Evolutionary conservation across 2,329 filamentous ascomycete species (phyloP).

Genomic region (Aspergillus piperis): DNA sequence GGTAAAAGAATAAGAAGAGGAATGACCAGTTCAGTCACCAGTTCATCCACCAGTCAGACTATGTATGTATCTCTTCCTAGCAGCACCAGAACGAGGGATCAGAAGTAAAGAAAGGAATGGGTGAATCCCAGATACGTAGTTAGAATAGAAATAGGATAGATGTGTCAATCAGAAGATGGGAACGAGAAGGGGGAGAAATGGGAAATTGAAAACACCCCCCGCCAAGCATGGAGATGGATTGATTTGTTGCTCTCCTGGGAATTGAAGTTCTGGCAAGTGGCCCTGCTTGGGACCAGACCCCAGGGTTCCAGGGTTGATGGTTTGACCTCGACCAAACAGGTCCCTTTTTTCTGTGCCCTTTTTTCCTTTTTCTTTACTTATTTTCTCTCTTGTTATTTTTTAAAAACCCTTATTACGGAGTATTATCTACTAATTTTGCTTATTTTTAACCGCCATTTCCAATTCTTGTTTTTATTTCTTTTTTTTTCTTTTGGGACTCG

Average conservation of each 20-base stretch:
- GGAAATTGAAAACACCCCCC: constrained; percentile 1
- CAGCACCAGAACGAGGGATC: too few relatives aligned
- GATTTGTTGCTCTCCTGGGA: background rate
- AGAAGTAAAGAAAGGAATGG: too few relatives aligned
- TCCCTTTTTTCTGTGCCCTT: background rate
- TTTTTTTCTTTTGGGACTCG: background rate
- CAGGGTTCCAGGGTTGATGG: constrained; percentile 7
- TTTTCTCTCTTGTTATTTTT: background rate
- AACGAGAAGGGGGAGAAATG: background rate
- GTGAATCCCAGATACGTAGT: too few relatives aligned
- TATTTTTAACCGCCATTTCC: too few relatives aligned
- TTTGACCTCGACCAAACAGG: background rate
- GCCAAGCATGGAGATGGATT: constrained; percentile 1
- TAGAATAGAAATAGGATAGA: too few relatives aligned
- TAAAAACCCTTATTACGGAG: too few relatives aligned
- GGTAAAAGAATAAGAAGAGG: background rate
- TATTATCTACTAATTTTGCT: too few relatives aligned
- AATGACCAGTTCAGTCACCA: background rate
- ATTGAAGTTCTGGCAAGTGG: background rate
- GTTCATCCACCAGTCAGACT: too few relatives aligned
- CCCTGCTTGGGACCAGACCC: constrained; percentile 1
- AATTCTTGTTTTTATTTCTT: background rate
- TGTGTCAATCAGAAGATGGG: too few relatives aligned
- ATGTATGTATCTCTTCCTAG: too few relatives aligned
- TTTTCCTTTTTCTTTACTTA: background rate